These are phyloP conservation scores for Serendipita vermifera DNA, from an alignment of 768 basidiomycete genomes.

Conservation along the genomic window DNA sequence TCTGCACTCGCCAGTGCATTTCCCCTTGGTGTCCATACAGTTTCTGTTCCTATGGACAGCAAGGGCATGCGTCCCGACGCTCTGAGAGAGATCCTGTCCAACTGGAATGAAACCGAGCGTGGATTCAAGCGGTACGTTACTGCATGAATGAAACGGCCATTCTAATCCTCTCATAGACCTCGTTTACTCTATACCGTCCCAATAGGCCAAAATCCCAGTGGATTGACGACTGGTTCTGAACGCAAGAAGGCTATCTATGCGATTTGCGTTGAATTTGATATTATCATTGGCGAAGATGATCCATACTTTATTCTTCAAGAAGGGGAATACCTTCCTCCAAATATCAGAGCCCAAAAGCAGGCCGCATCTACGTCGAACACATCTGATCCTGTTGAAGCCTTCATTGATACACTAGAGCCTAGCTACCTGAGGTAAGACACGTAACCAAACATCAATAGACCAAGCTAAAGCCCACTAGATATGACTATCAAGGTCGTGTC, in stretches of 20 bases:
- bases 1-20: constrained; percentile 31
- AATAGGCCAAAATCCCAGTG: constrained; percentile 74
- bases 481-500: constrained; percentile 72
- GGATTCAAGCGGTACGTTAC: constrained; percentile 40
- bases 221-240: constrained; percentile 43
- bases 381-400: constrained; percentile 27
- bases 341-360: constrained; percentile 20
- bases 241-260: constrained; percentile 71
- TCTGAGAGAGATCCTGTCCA: constrained; percentile 44
- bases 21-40: constrained; percentile 32
- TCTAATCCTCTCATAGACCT: constrained; percentile 31
- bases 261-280: constrained; percentile 61
- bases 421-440: constrained; percentile 40
- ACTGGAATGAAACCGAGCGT: constrained; percentile 50
- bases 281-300: constrained; percentile 75
- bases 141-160: background rate
- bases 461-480: constrained; percentile 24
- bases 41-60: constrained; percentile 54
- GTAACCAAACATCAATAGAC: background rate
- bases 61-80: constrained; percentile 54
- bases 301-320: constrained; percentile 69
- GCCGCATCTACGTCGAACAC: constrained; percentile 8
- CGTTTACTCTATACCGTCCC: constrained; percentile 65
- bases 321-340: constrained; percentile 38
- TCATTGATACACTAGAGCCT: constrained; percentile 42